Evolutionary conservation across 208 protist genomes (phyloP), one percentile per base, ranked within the genome.

Genomic region (Porcisia deanei): DNA sequence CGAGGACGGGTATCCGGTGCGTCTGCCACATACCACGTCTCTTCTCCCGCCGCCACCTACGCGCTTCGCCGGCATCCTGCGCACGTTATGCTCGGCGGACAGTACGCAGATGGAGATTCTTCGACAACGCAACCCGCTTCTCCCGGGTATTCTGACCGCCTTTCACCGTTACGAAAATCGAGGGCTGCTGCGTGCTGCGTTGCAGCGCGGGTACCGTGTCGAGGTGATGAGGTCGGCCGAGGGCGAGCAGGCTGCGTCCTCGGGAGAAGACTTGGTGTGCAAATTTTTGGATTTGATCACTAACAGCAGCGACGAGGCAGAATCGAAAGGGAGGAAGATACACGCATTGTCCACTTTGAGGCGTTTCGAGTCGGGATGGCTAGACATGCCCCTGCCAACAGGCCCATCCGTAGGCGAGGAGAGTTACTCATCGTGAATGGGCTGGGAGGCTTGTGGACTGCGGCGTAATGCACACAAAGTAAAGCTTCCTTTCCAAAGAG

Each of bases 141-240:
- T 95, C 30, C 82, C 82, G 10, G 89, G 87, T 43, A 77, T 83
- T 10, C 68, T 95, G 45, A 64, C 37, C 22, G 87, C 79, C 14
- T 80, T 92, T 18, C 86, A 92, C 52, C 91, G 91, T 8, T 87
- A 92, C 66, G 74, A 84, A 37, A 87, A 93, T 63, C 81, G 89
- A 25, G 82, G 84, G 1, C 66, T 95, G 69, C 45, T 95, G 72
- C 88, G 91, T n/a, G 73, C 83, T 34, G 78, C 89, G 25, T 73
- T 93, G 55, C 87, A 91, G 34, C 84, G 88, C 9, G 91, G 91
- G 12, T 71, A 79, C 45, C 73, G 71, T 58, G 69, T 93, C 6
- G 77, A 89, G 43, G 63, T 85, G 20, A 43, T 79, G 14, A 75
- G 75, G 54, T 20, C 16, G 81, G 1, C 76, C 45, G 73, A 76